These are phyloP conservation scores for Skeletonema potamos DNA, from an alignment of 108 stramenopile species.

Conservation along the genomic window DNA sequence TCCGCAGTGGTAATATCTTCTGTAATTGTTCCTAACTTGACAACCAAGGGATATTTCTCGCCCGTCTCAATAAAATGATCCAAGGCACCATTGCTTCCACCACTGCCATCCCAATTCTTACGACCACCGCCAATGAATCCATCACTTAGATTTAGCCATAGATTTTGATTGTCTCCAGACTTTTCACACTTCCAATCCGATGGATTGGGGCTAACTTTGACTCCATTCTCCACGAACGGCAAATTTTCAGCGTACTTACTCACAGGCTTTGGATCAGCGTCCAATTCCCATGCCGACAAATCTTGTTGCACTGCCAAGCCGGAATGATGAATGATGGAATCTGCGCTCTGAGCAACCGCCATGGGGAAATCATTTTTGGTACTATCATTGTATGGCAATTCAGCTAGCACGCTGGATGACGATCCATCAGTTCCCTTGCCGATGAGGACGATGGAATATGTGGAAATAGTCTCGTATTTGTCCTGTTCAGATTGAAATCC, in stretches of 20 bases:
- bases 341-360: conserved; percentile 61
- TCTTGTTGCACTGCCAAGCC: conserved; percentile 83
- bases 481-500: conserved; percentile 91
- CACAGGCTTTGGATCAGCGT: conserved; percentile 72
- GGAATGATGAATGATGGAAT: conserved; percentile 89
- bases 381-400: conserved; percentile 61
- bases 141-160: conserved; percentile 97
- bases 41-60: conserved; percentile 90
- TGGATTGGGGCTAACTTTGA: conserved; percentile 65
- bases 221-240: conserved; percentile 84
- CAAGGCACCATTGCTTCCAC: conserved; percentile 94
- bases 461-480: conserved; percentile 63
- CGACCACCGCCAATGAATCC: conserved; percentile 98
- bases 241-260: conserved; percentile 64
- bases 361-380: conserved; percentile 63
- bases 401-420: conserved; percentile 22
- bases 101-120: conserved; percentile 97
- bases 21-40: conserved; percentile 98
- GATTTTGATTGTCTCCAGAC: conserved; percentile 81
- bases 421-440: conserved; percentile 24
- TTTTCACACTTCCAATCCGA: conserved; percentile 80
- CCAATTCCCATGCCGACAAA: conserved; percentile 74
- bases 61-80: conserved; percentile 94
- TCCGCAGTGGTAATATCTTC: conserved; percentile 88
- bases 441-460: conserved; percentile 82